Base-by-base conservation (phyloP, 306 rosid species). In the Prunus mume region DNA sequence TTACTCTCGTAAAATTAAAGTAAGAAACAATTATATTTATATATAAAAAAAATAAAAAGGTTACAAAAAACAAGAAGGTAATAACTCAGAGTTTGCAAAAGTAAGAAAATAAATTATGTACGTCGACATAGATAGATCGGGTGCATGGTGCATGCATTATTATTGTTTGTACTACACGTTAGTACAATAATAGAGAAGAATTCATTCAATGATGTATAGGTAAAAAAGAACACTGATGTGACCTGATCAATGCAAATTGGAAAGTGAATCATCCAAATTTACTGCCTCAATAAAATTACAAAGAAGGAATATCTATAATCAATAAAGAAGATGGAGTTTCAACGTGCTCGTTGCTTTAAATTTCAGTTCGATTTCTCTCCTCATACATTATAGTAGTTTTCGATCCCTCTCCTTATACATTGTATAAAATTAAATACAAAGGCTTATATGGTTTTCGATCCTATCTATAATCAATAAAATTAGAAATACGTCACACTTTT, bases 111-210 rank as follows among this genome's bases (percentile, higher is more conserved):
- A 55, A 55, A 7, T 17, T 56, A 12, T n/a, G 65, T 34, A 55
- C 52, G 52, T 71, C 65, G 20, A 56, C 11, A 14, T 27, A 34
- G 41, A 57, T 57, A 22, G 2, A n/a, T 25, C 10, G 41, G 51
- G 9, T 71, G 75, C 64, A 52, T 52, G 75, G 20, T 71, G 34
- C 65, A 71, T 34, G 65, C 52, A 34, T 34, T 34, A 71, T 71
- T 71, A 71, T 71, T 55, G 32, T 34, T 19, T 52, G 74, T 70
- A 51, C 74, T 3, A 12, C 9, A 18, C 25, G 7, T 34, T 41
- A 6, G 47, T 65, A 65, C 69, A 34, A 32, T 65, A 65, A 34
- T 66, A 43, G 71, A 66, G 30, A 38, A 66, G 8, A 22, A 62
- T 38, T 46, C 54, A 20, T 22, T 68, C 19, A 68, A 7, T 22